Evolutionary conservation across 805 yeast genomes (phyloP).

Genomic region (Suhomyces xylopsoci): DNA sequence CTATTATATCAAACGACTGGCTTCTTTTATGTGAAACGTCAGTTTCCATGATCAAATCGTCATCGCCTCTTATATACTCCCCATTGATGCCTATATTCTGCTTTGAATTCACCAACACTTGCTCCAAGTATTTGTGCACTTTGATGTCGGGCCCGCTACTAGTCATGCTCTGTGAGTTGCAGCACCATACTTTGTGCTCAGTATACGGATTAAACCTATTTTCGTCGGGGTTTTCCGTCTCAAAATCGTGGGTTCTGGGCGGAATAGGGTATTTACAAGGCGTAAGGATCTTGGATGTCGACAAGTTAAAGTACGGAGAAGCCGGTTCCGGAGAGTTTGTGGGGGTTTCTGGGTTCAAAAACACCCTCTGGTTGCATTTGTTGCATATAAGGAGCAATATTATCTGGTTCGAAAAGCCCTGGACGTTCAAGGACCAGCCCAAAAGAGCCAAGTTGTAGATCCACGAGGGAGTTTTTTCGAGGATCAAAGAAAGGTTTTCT

Average conservation of each 20-base stretch:
- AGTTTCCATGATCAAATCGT: conserved; percentile 6
- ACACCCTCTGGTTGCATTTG: conserved; percentile 36
- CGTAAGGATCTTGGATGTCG: conserved; percentile 24
- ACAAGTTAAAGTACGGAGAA: conserved; percentile 11
- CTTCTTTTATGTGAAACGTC: conserved; percentile 16
- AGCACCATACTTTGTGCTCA: conserved; percentile 41
- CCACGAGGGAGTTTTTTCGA: conserved; percentile 30
- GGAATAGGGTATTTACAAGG: conserved; percentile 28
- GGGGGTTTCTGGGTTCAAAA: conserved; percentile 19
- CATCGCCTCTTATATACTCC: conserved; percentile 14
- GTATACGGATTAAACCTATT: conserved; percentile 17
- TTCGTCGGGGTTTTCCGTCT: conserved; percentile 14
- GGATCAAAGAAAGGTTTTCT: conserved; percentile 27
- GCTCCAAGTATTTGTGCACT: conserved; percentile 21
- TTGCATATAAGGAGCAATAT: conserved; percentile 33
- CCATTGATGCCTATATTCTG: conserved; percentile 25
- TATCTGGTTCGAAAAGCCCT: conserved; percentile 22
- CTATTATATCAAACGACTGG: conserved; percentile 27
- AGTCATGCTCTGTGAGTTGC: conserved; percentile 14
- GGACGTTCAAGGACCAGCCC: conserved; percentile 38
- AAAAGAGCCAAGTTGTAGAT: conserved; percentile 31
- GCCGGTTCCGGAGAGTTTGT: background rate
- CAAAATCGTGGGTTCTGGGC: background rate
- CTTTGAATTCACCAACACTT: conserved; percentile 21
- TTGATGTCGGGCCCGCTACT: background rate